Evolutionary conservation across 176 grass and related monocot species (phyloP), one percentile per base, ranked within the genome.

Genomic region (Raddia guianensis): DNA sequence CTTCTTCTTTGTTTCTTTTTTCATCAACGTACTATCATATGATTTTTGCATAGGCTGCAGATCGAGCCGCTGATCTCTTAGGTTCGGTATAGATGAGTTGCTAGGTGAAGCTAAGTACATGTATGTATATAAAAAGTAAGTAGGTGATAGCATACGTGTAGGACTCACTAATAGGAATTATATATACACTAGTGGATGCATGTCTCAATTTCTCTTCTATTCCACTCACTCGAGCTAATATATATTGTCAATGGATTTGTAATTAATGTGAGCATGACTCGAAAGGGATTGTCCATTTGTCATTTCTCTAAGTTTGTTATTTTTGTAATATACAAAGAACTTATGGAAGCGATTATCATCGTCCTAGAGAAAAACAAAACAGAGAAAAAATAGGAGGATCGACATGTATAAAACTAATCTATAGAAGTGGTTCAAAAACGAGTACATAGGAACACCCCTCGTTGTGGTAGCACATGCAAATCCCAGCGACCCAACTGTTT

Each of bases 131-230:
- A 62, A 47, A 75, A 75, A 80, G 63, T 35, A 48, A 76, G 49
- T 77, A 77, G 87, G 82, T 84, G 56, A 85, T 77, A 57, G 12
- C 82, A 85, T 81, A 76, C 64, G 63, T 89, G 12, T 71, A 84
- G 54, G 63, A 18, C 64, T 76, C 64, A 13, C 9, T 64, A 21
- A 51, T 43, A 69, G 77, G 42, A 58, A 49, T 54, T 32, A 46
- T 51, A 88, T 55, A 68, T 61, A 53, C 40, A 50, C 49, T 59
- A 58, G 21, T 56, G 44, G 32, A 51, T 9, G 55, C 37, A 40
- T 44, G 70, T 74, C 19, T 78, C 21, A 37, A 58, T 52, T 76
- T 21, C 27, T 49, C 50, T 72, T 59, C 6, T 2, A 15, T 49
- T 66, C 50, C 67, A 78, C 49, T 78, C 12, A 48, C 70, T 59